Evolutionary conservation across 179 eudicot genomes (phyloP).

Genomic region (Beta corolliflora): DNA sequence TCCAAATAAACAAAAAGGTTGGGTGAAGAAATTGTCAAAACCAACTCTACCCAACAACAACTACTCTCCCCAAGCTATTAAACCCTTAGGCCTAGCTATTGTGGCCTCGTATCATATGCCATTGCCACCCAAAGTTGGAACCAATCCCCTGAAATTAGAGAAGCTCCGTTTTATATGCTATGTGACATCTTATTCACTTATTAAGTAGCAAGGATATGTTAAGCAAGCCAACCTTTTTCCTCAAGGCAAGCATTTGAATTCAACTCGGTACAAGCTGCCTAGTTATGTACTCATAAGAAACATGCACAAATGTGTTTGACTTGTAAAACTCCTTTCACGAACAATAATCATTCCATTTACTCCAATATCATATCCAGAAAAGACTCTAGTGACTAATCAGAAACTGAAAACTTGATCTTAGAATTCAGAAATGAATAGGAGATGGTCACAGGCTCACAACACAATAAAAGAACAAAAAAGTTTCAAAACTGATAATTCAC

Average conservation of each 20-base stretch:
- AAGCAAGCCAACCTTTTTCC: slow-evolving; percentile 3
- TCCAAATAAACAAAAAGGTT: background rate
- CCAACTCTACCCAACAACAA: slow-evolving; percentile 7
- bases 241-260: background rate
- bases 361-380: background rate
- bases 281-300: slow-evolving; percentile 5
- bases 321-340: background rate
- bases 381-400: background rate
- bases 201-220: background rate
- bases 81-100: background rate
- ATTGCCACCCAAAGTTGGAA: background rate
- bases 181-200: background rate
- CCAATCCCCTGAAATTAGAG: slow-evolving; percentile 1
- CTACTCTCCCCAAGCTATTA: background rate
- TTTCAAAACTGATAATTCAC: background rate
- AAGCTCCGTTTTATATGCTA: background rate
- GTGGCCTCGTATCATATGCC: background rate
- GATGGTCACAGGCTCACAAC: background rate
- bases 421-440: background rate
- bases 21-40: background rate
- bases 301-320: background rate
- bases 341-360: background rate
- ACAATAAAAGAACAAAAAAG: slow-evolving; percentile 4
- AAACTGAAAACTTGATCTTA: background rate
- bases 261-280: background rate